These are phyloP conservation scores for Aspergillus mulundensis DNA, from an alignment of 495 filamentous ascomycete species.

Conservation along the genomic window DNA sequence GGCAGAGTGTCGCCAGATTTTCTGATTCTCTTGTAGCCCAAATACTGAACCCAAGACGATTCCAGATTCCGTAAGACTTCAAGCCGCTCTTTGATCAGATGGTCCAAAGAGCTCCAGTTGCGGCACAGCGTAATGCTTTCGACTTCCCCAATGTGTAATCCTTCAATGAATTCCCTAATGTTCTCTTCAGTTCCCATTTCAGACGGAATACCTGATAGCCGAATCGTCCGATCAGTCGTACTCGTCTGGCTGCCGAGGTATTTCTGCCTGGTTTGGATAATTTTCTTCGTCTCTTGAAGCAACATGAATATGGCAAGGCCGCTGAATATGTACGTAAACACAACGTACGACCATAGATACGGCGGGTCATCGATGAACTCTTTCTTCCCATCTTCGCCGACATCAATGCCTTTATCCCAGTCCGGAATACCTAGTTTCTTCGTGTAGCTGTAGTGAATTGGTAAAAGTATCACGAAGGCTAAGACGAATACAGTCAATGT, in stretches of 20 bases:
- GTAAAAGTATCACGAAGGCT: conserved; percentile 72
- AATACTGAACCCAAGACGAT: conserved; percentile 74
- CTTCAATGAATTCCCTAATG: conserved; percentile 84
- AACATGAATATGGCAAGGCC: conserved; percentile 78
- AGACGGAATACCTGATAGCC: conserved; percentile 79
- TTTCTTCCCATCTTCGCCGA: conserved; percentile 25
- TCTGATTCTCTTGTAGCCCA: conserved; percentile 49
- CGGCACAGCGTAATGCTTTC: conserved; percentile 83
- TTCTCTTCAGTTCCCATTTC: conserved; percentile 76
- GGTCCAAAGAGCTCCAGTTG: conserved; percentile 81
- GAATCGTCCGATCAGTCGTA: conserved; percentile 89
- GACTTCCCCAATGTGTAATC: conserved; percentile 86
- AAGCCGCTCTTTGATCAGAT: conserved; percentile 64
- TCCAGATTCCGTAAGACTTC: conserved; percentile 69
- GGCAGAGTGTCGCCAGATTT: conserved; percentile 49
- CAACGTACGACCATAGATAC: conserved; percentile 91
- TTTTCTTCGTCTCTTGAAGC: conserved; percentile 70
- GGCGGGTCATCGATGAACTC: conserved; percentile 29
- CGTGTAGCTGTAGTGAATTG: conserved; percentile 73
- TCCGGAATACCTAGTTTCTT: conserved; percentile 42
- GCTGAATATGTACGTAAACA: conserved; percentile 89
- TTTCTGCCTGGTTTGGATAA: conserved; percentile 81
- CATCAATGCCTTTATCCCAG: conserved; percentile 30
- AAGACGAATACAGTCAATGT: conserved; percentile 75
- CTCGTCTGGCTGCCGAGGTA: conserved; percentile 92